Evolutionary conservation across 225 moss, liverwort and hornwort species (phyloP).

Genomic region (Physcomitrellopsis africana): DNA sequence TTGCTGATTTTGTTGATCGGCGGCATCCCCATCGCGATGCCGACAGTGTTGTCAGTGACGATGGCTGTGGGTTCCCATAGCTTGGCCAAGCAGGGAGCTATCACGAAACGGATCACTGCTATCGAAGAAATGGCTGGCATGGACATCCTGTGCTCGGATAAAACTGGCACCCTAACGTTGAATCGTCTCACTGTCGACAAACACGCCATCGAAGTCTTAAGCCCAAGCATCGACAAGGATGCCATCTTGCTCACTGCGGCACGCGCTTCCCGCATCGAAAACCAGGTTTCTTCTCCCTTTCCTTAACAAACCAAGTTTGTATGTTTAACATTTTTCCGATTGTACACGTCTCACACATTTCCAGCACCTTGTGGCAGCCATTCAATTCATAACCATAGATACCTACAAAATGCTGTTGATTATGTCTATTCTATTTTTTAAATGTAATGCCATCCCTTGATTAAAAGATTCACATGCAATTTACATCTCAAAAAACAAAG

Average conservation of each 20-base stretch:
- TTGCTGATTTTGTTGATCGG: conserved; percentile 69
- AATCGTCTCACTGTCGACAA: conserved; percentile 70
- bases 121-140: conserved; percentile 83
- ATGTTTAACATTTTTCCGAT: too few species aligned
- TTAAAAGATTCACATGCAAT: background rate
- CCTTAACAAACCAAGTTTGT: too few species aligned
- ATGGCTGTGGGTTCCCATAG: conserved; percentile 78
- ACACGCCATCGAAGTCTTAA: conserved; percentile 52
- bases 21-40: conserved; percentile 74
- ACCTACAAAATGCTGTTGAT: too few species aligned
- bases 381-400: too few species aligned
- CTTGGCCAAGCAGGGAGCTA: conserved; percentile 66
- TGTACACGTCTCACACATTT: too few species aligned
- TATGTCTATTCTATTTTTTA: background rate
- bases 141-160: conserved; percentile 77
- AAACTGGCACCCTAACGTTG: conserved; percentile 75
- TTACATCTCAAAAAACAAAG: conserved; percentile 10
- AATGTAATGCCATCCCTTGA: background rate
- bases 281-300: conserved; percentile 31
- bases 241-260: conserved; percentile 47
- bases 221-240: conserved; percentile 40
- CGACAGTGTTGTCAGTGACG: conserved; percentile 66
- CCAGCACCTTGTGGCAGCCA: too few species aligned
- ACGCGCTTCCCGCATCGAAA: conserved; percentile 50
- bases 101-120: conserved; percentile 78